These are phyloP conservation scores for Apiospora pterosperma DNA, from an alignment of 2,329 filamentous ascomycete genomes.

Conservation along the genomic window DNA sequence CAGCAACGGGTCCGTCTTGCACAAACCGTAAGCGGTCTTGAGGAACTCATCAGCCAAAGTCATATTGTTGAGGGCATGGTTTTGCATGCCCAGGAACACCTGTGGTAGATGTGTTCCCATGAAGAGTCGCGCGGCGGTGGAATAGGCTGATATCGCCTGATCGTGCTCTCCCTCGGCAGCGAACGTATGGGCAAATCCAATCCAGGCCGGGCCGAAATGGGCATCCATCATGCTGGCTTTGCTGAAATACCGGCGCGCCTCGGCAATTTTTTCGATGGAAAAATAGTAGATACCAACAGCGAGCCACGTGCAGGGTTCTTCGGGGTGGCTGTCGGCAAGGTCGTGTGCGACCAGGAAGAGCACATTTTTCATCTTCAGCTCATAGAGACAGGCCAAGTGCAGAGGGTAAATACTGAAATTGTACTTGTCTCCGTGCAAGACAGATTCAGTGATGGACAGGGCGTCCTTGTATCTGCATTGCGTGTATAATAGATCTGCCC, in stretches of 20 bases:
- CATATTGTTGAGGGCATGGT: constrained; percentile 94
- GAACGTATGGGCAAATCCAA: constrained; percentile 97
- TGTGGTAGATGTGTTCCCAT: constrained; percentile 96
- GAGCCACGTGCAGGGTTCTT: constrained; percentile 89
- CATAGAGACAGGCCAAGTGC: constrained; percentile 86
- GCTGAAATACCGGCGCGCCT: constrained; percentile 92
- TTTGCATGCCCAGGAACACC: constrained; percentile 97
- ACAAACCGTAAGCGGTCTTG: constrained; percentile 80
- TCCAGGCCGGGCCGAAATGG: constrained; percentile 97
- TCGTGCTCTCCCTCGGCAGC: constrained; percentile 97
- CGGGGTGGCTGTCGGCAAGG: constrained; percentile 84
- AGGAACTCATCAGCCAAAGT: constrained; percentile 91
- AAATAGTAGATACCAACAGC: constrained; percentile 96
- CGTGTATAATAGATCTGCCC: constrained; percentile 88
- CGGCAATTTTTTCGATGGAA: constrained; percentile 81
- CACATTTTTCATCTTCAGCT: constrained; percentile 81
- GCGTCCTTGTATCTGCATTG: constrained; percentile 92
- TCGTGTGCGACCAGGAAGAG: constrained; percentile 92
- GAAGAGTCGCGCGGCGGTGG: constrained; percentile 88
- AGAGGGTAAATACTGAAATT: constrained; percentile 87
- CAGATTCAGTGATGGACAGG: constrained; percentile 75
- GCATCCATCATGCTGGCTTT: constrained; percentile 98
- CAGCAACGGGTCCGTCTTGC: constrained; percentile 81
- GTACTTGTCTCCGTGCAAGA: constrained; percentile 81
- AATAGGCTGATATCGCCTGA: constrained; percentile 96